These are phyloP conservation scores for Aspergillus bridgeri DNA, from an alignment of 495 filamentous ascomycete genomes.

Conservation along the genomic window DNA sequence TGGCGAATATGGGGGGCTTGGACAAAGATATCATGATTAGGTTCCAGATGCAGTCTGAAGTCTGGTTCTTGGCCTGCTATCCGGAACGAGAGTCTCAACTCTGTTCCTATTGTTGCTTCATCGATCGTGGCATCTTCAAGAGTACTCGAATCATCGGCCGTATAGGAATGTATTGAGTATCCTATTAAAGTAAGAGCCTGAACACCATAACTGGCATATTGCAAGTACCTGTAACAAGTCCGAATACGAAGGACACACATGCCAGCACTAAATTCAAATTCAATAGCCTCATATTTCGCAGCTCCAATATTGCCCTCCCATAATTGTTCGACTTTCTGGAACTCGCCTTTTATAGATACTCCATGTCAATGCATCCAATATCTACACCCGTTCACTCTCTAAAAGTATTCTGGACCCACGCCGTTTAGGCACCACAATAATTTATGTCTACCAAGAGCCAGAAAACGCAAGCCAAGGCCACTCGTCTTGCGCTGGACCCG, in stretches of 20 bases:
- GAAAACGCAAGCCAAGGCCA: constrained; percentile 8
- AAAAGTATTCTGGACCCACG: background rate
- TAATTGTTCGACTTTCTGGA: background rate
- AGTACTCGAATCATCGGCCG: background rate
- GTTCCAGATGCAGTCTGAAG: constrained; percentile 4
- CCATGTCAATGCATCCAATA: background rate
- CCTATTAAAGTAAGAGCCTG: background rate
- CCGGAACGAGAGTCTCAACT: constrained; percentile 8
- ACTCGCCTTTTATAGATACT: background rate
- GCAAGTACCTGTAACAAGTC: background rate
- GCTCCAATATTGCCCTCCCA: background rate
- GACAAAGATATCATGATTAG: constrained; percentile 13
- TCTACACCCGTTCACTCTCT: background rate
- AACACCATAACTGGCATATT: too few species aligned
- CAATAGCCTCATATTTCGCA: background rate
- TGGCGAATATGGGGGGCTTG: constrained; percentile 8
- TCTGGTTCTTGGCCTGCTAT: background rate
- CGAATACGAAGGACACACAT: background rate
- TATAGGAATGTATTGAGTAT: constrained; percentile 7
- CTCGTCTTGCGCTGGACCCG: constrained; percentile 9
- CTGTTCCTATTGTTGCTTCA: background rate
- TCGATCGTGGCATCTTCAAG: constrained; percentile 7
- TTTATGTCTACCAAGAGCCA: background rate
- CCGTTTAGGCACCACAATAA: constrained; percentile 8
- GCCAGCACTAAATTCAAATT: background rate